Base-by-base conservation (phyloP, 371 early-diverging fungal species). In the Sporodiniella umbellata region DNA sequence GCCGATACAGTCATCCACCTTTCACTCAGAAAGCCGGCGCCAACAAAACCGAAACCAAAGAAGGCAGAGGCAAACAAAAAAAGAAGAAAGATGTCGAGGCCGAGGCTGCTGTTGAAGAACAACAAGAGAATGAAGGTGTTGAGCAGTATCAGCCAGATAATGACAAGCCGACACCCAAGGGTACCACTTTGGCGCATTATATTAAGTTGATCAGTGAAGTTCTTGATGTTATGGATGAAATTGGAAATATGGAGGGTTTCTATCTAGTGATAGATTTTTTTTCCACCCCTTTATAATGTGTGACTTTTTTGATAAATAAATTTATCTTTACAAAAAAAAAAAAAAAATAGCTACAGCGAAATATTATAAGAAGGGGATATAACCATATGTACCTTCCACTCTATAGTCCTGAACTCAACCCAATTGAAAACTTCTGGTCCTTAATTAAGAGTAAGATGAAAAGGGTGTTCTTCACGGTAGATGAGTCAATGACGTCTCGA, bases 41-140 rank as follows among this genome's bases (percentile, higher is more conserved):
- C 42, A 4, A 10, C 42, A 42, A 8, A 1, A 42, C 42, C 42
- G 8, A 42, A 42, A 42, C 42, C 22, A 21, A 42, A 42, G 22
- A 42, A 42, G 42, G 42, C 42, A 42, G 23, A 42, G 42, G 17
- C 42, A 42, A 42, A 22, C 42, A 42, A 42, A 42, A 42, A 42
- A 42, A 42, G 42, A 42, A 42, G 21, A 42, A 42, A 22, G 50
- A 31, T 12, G 31, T 31, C 31, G 31, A 31, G 31, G 31, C 31
- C 31, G 31, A 31, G 31, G 31, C 31, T 31, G 31, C 31, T 31
- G 31, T 31, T 42, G 42, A 42, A 17, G 42, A 42, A 42, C 8
- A 64, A 57, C 33, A 74, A 73, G 19, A 60, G 78, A 14, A 58
- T 61, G 33, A 54, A 68, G 48, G 77, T 76, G 72, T 70, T 71